These are phyloP conservation scores for Endotrypanum monterogeii DNA, from an alignment of 208 protist species.

Conservation along the genomic window DNA sequence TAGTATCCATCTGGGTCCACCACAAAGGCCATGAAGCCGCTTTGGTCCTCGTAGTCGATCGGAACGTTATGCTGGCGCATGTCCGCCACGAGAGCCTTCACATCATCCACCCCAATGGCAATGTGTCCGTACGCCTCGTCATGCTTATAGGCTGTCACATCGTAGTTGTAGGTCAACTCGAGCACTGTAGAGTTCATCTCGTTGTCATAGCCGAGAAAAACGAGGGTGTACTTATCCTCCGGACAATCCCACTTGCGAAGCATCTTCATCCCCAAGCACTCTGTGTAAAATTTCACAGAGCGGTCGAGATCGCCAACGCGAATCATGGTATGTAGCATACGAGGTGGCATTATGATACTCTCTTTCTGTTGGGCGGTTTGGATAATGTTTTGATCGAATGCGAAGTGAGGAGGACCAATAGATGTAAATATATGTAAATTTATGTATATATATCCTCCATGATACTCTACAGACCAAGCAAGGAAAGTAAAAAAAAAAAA, in stretches of 20 bases:
- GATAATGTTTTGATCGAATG: no score
- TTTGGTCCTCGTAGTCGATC: slow-evolving; percentile 73
- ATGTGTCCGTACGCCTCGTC: slow-evolving; percentile 82
- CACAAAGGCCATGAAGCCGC: slow-evolving; percentile 86
- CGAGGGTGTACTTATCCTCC: slow-evolving; percentile 81
- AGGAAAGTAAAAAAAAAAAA: no score
- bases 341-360: slow-evolving; percentile 25
- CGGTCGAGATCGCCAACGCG: slow-evolving; percentile 82
- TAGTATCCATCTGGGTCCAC: slow-evolving; percentile 87
- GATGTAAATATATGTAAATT: no score
- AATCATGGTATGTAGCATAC: slow-evolving; percentile 88
- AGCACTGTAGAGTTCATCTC: slow-evolving; percentile 73
- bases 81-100: slow-evolving; percentile 47
- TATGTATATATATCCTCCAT: no score
- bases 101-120: slow-evolving; percentile 81
- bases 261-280: slow-evolving; percentile 74
- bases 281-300: slow-evolving; percentile 84
- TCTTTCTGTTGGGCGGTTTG: background rate
- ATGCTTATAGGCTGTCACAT: slow-evolving; percentile 66
- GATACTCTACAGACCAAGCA: no score
- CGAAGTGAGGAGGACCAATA: no score
- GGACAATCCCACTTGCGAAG: slow-evolving; percentile 80
- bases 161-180: slow-evolving; percentile 91
- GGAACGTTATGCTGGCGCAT: slow-evolving; percentile 54
- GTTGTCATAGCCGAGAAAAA: slow-evolving; percentile 80